These are phyloP conservation scores for Podospora appendiculata DNA, from an alignment of 495 filamentous ascomycete species.

Conservation along the genomic window DNA sequence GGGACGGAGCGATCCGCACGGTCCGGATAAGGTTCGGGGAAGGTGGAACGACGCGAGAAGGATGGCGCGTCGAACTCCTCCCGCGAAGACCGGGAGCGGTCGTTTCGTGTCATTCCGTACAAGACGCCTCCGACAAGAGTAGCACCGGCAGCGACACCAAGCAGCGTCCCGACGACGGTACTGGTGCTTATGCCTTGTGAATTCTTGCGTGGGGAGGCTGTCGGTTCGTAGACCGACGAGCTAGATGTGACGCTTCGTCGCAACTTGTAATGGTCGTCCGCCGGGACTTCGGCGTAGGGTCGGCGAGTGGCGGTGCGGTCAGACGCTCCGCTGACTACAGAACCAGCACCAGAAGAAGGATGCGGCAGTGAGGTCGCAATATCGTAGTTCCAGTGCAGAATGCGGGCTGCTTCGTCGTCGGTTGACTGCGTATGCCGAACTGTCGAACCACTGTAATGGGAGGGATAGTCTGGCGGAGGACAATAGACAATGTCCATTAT, in stretches of 20 bases:
- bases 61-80: slow-evolving; percentile 28
- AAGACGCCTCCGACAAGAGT: slow-evolving; percentile 68
- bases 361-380: slow-evolving; percentile 20
- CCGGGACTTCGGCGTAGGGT: slow-evolving; percentile 8
- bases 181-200: slow-evolving; percentile 31
- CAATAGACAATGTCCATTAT: slow-evolving; percentile 39
- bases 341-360: slow-evolving; percentile 6
- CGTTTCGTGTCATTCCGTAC: slow-evolving; percentile 60
- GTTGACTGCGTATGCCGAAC: slow-evolving; percentile 27
- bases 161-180: slow-evolving; percentile 49
- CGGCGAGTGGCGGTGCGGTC: slow-evolving; percentile 15
- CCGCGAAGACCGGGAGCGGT: slow-evolving; percentile 35
- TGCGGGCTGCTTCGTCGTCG: slow-evolving; percentile 34
- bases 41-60: slow-evolving; percentile 29
- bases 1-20: slow-evolving; percentile 28
- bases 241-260: slow-evolving; percentile 27
- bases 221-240: slow-evolving; percentile 23
- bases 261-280: slow-evolving; percentile 10
- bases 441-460: slow-evolving; percentile 25
- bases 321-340: slow-evolving; percentile 13
- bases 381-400: slow-evolving; percentile 44
- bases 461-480: slow-evolving; percentile 19
- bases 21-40: slow-evolving; percentile 26
- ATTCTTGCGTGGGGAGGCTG: slow-evolving; percentile 24
- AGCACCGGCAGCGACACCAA: slow-evolving; percentile 66